These are phyloP conservation scores for Immersiella caudata DNA, from an alignment of 495 filamentous ascomycete species.

Conservation along the genomic window DNA sequence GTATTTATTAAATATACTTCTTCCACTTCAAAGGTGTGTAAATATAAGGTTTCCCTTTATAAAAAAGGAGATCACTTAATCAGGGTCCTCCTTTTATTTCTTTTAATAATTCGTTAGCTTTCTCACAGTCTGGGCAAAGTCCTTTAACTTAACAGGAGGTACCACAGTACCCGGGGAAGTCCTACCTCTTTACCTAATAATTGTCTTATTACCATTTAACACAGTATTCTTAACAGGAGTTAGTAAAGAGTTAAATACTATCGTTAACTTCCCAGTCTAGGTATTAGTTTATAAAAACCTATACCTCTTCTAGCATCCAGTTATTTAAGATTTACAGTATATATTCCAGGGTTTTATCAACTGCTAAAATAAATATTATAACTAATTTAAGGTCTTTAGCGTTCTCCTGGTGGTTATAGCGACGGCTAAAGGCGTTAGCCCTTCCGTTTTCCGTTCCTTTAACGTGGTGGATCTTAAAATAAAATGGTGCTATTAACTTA, in stretches of 20 bases:
- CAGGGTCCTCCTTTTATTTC: background rate
- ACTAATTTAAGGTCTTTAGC: background rate
- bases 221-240: background rate
- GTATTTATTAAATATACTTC: background rate
- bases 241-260: no score
- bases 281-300: no score
- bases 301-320: background rate
- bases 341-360: background rate
- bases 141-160: no score
- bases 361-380: background rate
- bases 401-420: background rate
- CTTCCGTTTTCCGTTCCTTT: background rate
- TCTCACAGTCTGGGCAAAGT: no score
- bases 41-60: background rate
- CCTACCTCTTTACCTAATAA: background rate
- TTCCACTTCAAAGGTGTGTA: background rate
- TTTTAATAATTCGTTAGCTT: no score
- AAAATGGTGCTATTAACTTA: background rate
- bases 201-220: background rate
- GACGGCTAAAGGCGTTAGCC: background rate
- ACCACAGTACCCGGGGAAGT: no score
- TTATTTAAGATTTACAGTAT: background rate
- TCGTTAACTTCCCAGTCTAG: no score
- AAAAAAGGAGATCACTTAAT: background rate
- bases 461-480: background rate